Evolutionary conservation across 2,329 filamentous ascomycete species (phyloP), one percentile per base, ranked within the genome.

Genomic region (Chrysoporthe deuterocubensis): DNA sequence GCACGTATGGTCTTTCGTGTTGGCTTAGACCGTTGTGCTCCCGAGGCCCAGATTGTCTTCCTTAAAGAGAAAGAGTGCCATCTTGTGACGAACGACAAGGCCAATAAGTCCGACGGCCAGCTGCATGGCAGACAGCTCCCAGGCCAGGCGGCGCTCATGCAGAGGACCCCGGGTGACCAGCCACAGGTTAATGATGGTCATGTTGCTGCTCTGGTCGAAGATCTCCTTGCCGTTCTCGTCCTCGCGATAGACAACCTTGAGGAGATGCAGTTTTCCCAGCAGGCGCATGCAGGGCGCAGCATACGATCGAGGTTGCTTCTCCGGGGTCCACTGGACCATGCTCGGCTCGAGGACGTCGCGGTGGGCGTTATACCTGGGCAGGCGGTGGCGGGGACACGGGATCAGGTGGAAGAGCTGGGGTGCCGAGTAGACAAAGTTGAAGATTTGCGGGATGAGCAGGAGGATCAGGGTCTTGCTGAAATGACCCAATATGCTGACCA

Each of bases 401-500:
- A 99, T 86, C 52, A 99, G 76, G 66, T 92, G 90, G 78, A 97
- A 97, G 62, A 99, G 85, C 78, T 99, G 96, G 6, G 96, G 96
- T 1, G 87, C 88, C 50, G 94, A 97, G 82, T 98, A 99, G 72
- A 95, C 76, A 77, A 98, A 98, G 83, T 99, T 99, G 86, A 96
- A 94, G 74, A 96, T 92, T 81, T 99, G 96, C 16, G 96, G 96
- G 50, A 97, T 85, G 73, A 99, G 91, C 9, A 99, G 85, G 62
- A 99, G 87, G 66, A 97, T 87, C 58, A 99, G 86, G 0, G 96
- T 99, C 82, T 99, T 99, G 83, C 92, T 96, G 82, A 99, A 99
- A 82, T 99, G 96, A 34, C 96, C 96, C 64, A 97, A 86, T 75
- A 99, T 98, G 71, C 93, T 94, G 72, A 98, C 96, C 57, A 97